Conservation (phyloP, 345 rosid species). For the Citrus glauca region DNA sequence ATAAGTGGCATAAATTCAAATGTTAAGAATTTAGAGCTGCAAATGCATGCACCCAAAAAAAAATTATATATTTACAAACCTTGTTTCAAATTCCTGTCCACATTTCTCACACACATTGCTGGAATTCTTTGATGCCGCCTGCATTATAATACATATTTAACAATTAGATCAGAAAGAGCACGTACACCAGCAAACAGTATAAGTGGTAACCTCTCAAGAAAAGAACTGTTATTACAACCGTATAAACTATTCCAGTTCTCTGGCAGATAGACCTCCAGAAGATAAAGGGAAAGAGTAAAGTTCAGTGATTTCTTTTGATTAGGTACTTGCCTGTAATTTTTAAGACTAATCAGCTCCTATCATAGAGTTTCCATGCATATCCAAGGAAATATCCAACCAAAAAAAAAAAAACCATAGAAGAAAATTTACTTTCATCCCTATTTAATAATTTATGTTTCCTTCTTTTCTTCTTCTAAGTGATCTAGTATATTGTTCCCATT, state of each 20-base stretch:
- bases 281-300: not conserved
- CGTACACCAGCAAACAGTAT: not conserved
- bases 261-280: not conserved
- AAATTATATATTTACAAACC: conserved; percentile 35
- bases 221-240: not conserved
- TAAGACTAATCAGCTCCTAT: not conserved
- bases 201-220: not conserved
- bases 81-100: conserved; percentile 80
- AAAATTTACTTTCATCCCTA: not conserved
- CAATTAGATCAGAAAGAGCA: not conserved
- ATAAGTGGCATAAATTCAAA: not conserved
- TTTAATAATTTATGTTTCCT: not conserved
- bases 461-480: not conserved
- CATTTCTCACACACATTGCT: conserved; percentile 68
- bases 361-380: not conserved
- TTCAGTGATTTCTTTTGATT: not conserved
- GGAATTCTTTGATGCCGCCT: conserved; percentile 55
- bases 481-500: not conserved
- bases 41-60: not conserved
- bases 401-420: not conserved
- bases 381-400: not conserved
- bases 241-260: not conserved
- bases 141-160: conserved; percentile 14
- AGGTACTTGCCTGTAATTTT: not conserved
- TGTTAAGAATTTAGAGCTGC: not conserved